Percentiles rank a stretch among this genome's conserved stretches.
phyloP scores from a whole-genome alignment of 441 rosid genomes.

The Brassica balearica region DNA sequence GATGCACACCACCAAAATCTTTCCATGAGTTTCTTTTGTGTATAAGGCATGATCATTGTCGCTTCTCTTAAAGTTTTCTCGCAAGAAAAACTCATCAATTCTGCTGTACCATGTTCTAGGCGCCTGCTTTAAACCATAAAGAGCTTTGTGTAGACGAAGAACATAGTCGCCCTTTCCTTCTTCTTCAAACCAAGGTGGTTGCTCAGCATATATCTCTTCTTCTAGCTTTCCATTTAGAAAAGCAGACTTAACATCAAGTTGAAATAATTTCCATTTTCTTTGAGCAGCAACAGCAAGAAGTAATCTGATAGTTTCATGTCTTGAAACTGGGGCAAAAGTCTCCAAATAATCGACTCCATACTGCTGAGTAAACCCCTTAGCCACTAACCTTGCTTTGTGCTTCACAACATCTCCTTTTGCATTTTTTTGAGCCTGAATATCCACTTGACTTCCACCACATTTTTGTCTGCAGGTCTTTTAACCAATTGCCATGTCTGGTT shows the following conservation, averaged over 20 bases:
- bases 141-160: neutral
- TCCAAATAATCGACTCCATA: neutral
- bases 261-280: neutral
- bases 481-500: neutral
- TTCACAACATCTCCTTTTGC: neutral
- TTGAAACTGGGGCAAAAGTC: neutral
- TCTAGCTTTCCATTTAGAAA: neutral
- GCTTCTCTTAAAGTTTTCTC: neutral
- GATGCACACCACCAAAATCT: neutral
- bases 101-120: neutral
- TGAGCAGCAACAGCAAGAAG: neutral
- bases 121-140: neutral
- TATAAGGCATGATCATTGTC: neutral
- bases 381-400: neutral
- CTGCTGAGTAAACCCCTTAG: neutral
- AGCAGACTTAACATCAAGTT: neutral
- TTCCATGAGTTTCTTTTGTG: neutral
- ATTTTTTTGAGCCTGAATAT: neutral
- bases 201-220: neutral
- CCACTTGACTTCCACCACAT: neutral
- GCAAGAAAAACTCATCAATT: neutral
- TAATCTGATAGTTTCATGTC: neutral
- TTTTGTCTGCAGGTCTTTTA: neutral
- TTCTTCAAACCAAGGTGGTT: neutral
- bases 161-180: neutral